Conservation (phyloP, 2,329 filamentous ascomycete species). For the Diaporthe amygdali region DNA sequence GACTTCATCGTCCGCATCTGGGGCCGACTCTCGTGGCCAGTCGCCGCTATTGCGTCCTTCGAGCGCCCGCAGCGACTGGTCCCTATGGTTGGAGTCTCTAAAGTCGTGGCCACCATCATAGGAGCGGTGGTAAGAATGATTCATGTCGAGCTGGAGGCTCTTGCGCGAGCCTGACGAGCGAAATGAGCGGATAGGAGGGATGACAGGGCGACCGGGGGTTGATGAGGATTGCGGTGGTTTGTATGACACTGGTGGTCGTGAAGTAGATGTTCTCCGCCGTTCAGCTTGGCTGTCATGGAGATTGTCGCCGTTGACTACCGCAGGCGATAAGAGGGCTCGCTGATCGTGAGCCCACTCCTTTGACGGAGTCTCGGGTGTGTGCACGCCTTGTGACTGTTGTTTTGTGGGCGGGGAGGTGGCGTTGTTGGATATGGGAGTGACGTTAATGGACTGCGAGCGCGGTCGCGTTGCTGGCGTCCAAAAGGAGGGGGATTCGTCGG, state of each 20-base stretch:
- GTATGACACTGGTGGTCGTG: constrained; percentile 58
- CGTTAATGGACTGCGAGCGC: constrained; percentile 32
- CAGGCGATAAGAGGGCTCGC: constrained; percentile 53
- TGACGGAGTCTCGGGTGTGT: constrained; percentile 36
- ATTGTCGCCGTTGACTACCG: constrained; percentile 28
- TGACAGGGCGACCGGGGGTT: constrained; percentile 36
- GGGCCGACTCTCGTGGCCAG: constrained; percentile 42
- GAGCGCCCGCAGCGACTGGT: constrained; percentile 55
- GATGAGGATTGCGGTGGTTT: constrained; percentile 43
- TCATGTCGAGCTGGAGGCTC: constrained; percentile 60
- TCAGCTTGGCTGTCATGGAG: constrained; percentile 29
- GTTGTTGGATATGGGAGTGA: constrained; percentile 20
- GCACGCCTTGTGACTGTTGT: constrained; percentile 32
- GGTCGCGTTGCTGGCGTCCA: constrained; percentile 21
- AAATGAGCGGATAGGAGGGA: constrained; percentile 62
- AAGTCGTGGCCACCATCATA: constrained; percentile 50
- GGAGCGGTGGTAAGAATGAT: constrained; percentile 44
- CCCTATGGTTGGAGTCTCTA: constrained; percentile 50
- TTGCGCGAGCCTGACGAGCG: constrained; percentile 63
- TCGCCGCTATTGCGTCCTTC: constrained; percentile 51
- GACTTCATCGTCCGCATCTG: constrained; percentile 50
- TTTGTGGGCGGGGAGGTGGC: constrained; percentile 27
- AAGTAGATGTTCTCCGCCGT: constrained; percentile 39
- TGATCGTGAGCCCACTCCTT: constrained; percentile 47
- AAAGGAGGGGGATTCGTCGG: constrained; percentile 20